Conservation (phyloP, 2,329 filamentous ascomycete species). For the Fusarium sp. region DNA sequence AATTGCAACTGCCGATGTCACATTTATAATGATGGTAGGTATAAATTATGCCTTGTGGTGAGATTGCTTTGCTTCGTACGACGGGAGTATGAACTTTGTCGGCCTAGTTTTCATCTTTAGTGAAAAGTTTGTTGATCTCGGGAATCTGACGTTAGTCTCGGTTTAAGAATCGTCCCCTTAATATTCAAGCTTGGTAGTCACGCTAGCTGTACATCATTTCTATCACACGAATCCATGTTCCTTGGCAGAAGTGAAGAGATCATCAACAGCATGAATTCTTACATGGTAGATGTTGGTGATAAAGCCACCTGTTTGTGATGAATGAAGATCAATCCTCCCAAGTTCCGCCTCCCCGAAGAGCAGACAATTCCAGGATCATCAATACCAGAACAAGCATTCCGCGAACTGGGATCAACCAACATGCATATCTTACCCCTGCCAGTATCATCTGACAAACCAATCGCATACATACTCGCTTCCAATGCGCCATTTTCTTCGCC, state of each 20-base stretch:
- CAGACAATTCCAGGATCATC: background rate
- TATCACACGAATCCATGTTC: background rate
- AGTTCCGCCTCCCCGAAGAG: background rate
- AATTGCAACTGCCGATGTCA: background rate
- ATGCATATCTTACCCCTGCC: background rate
- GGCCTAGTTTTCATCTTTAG: background rate
- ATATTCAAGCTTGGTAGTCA: accelerated
- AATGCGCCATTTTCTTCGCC: constrained; percentile 9
- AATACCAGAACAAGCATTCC: background rate
- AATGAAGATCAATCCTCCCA: background rate
- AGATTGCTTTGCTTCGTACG: background rate
- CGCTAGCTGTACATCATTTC: background rate
- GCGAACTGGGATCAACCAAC: background rate
- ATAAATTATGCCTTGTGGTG: background rate
- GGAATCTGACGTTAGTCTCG: background rate
- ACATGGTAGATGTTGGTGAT: background rate
- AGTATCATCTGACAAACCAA: background rate
- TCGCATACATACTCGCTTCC: background rate
- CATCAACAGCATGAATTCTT: too few species aligned
- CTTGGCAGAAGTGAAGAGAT: background rate
- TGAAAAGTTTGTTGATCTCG: background rate
- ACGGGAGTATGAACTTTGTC: background rate
- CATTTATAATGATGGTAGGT: too few species aligned
- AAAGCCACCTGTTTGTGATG: background rate
- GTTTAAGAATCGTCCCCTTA: background rate